Base-by-base conservation (phyloP, 768 basidiomycete genomes). In the Mycena polygramma region DNA sequence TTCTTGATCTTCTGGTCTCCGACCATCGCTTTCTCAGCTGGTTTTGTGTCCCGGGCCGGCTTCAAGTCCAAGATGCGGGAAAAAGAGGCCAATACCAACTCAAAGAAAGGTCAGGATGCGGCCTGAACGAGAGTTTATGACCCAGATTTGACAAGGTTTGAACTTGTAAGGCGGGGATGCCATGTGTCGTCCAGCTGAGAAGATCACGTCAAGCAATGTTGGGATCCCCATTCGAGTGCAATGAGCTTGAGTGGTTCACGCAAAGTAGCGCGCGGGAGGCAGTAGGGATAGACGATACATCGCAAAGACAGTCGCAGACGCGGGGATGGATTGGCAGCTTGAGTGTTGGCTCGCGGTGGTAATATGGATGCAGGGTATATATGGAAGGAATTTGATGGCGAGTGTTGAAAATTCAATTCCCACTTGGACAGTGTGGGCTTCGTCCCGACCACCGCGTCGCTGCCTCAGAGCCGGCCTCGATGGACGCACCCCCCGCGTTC, bases 401-500 rank as follows among this genome's bases (percentile, higher is more conserved):
- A 22, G 19, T 17, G 15, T 6, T n/a, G 24, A 45, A 58, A 26
- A 35, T 35, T 41, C 24, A 43, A 5, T 54, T 57, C 54, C 19
- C 57, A 52, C 57, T 35, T 45, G 36, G 51, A 59, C 66, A 49
- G 49, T 39, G 43, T 61, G 65, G 35, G 58, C 35, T 48, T 43
- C n/a, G 22, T 43, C 66, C 49, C 55, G 22, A 53, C 37, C 54
- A 14, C 64, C 64, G 39, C 41, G 63, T 63, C 64, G 52, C 41
- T 37, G 67, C 64, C 53, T 64, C 53, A 60, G 66, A 22, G 54
- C 62, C 43, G 64, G 64, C 52, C 61, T 46, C 65, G 62, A 73
- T 73, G 72, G 68, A 70, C 61, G 68, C 58, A 48, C 37, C 72
- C 24, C 52, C 62, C 7, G 61, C 67, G 64, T 67, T 66, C 41